phyloP scores from a whole-genome alignment of 768 basidiomycete genomes.

The Trametes villosa region DNA sequence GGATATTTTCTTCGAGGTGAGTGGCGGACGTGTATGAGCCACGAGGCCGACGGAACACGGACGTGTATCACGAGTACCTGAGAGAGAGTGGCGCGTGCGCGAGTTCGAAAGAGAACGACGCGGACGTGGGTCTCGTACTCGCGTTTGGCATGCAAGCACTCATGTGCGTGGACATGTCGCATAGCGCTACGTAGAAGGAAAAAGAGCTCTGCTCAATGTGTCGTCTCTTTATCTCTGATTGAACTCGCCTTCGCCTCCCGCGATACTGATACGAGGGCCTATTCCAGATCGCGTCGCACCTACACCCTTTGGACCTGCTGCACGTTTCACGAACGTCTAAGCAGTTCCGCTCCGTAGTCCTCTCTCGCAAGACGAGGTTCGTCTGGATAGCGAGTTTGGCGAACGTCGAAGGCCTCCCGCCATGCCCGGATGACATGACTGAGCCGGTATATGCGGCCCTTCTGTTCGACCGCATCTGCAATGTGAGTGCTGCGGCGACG shows the following conservation, averaged over 20 bases:
- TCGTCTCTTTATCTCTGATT: not conserved
- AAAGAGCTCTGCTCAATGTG: no score
- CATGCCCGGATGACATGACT: constrained; percentile 5
- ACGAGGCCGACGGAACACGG: no score
- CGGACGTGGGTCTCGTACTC: no score
- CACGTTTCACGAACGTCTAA: not conserved
- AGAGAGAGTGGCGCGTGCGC: no score
- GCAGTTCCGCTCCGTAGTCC: not conserved
- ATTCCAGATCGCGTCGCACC: not conserved
- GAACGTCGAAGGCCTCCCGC: not conserved
- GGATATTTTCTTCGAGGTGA: constrained; percentile 8
- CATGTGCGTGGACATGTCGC: no score
- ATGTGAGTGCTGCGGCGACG: no score
- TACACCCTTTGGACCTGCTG: not conserved
- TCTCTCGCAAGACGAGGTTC: not conserved
- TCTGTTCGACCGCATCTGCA: not conserved
- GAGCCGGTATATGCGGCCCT: constrained; percentile 3
- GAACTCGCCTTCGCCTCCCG: no score
- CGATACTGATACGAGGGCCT: not conserved
- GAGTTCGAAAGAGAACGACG: no score
- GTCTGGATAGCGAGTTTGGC: not conserved
- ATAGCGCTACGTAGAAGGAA: no score
- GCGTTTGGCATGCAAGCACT: no score
- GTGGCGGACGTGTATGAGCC: no score
- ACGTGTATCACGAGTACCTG: no score